phyloP scores from a whole-genome alignment of 495 filamentous ascomycete species.

The Lasiosphaeris hirsuta region DNA sequence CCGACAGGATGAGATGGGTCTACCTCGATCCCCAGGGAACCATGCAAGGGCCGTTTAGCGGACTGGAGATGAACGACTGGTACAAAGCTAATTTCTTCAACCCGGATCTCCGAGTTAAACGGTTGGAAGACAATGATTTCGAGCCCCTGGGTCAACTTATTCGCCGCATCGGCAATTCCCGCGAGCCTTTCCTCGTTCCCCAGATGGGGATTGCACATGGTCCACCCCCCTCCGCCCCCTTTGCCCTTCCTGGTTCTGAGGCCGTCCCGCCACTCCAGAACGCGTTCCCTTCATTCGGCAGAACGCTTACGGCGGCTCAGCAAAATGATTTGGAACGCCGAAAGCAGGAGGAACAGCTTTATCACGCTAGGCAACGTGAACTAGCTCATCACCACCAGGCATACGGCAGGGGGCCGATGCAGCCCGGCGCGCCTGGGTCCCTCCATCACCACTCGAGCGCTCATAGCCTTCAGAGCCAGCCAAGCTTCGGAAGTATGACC shows the following conservation, averaged over 20 bases:
- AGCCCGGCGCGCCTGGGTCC: slow-evolving; percentile 63
- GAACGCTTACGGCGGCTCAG: slow-evolving; percentile 93
- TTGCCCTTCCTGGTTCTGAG: slow-evolving; percentile 46
- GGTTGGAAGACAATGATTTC: slow-evolving; percentile 86
- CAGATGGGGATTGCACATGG: slow-evolving; percentile 93
- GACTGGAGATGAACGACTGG: slow-evolving; percentile 99
- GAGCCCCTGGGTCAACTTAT: slow-evolving; percentile 96
- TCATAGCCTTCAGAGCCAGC: slow-evolving; percentile 93
- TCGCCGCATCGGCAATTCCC: slow-evolving; percentile 91
- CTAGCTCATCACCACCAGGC: slow-evolving; percentile 74
- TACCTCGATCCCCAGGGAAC: slow-evolving; percentile 92
- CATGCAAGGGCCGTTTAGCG: slow-evolving; percentile 90
- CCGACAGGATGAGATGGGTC: slow-evolving; percentile 97
- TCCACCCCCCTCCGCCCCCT: slow-evolving; percentile 50
- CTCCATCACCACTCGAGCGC: slow-evolving; percentile 92
- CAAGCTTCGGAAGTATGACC: slow-evolving; percentile 87
- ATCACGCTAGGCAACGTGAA: slow-evolving; percentile 93
- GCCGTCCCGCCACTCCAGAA: slow-evolving; percentile 93
- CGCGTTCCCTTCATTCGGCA: slow-evolving; percentile 96
- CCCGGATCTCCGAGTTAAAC: slow-evolving; percentile 88
- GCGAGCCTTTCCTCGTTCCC: slow-evolving; percentile 94
- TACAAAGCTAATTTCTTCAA: slow-evolving; percentile 98
- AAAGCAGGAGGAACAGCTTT: slow-evolving; percentile 97
- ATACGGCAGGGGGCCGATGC: slow-evolving; percentile 51
- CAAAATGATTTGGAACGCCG: slow-evolving; percentile 93